Base-by-base conservation (phyloP, 2,329 filamentous ascomycete species). In the Cylindrodendrum hubeiense region DNA sequence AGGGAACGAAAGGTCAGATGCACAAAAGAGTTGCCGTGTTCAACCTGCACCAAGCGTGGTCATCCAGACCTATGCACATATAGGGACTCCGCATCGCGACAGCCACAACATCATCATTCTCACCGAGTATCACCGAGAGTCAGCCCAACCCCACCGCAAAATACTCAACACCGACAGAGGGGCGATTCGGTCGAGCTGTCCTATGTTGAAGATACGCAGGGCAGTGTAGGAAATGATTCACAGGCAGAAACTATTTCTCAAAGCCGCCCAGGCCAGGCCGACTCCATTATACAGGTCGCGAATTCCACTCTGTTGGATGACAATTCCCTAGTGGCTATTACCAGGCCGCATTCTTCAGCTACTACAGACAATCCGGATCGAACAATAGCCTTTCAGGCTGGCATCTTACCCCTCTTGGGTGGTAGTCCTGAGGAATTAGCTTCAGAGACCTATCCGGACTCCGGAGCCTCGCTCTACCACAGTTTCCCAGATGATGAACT, bases 281-380 rank as follows among this genome's bases (percentile, higher is more conserved):
- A n/a, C 15, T 13, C 26, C 1, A 28, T 19, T 33, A 17, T 5
- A 13, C 47, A 21, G 15, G 51, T n/a, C 30, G 13, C 49, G 22
- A 39, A 30, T 26, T 39, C 53, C 33, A 57, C 52, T 39, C 43
- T 72, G 22, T 46, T 72, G 1, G 70, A 66, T 0, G 63, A 50
- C 0, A 67, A 66, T 37, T 72, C 69, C 1, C 64, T 72, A 9
- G 60, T 72, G 30, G 58, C 69, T 4, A 19, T 72, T 46, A 57
- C 65, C 10, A 41, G 59, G 12, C 34, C 51, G 46, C 37, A 51
- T 26, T 17, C 22, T 52, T 5, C 64, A 61, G 5, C 64, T 44
- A 7, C 53, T 43, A 28, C 47, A 21, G 34, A 57, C 22, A 50
- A 61, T 8, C 55, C 61, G 39, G 63, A 66, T 8, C 67, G 68